Evolutionary conservation across 1,284 basidiomycete species (phyloP).

Genomic region (Ceratobasidium sp.): DNA sequence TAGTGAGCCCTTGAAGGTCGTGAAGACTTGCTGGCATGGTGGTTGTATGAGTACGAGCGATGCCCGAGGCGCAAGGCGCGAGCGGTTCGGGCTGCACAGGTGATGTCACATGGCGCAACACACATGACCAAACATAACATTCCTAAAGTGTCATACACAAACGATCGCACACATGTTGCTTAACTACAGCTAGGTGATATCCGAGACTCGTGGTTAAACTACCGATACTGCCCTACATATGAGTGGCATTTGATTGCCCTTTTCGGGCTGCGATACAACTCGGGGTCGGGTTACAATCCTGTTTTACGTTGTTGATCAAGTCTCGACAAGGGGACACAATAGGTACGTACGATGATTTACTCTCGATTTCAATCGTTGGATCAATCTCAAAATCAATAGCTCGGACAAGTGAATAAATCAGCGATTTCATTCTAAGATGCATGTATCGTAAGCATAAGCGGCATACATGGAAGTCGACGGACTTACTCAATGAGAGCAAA

Average conservation of each 20-base stretch:
- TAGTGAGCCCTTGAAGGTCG: background rate
- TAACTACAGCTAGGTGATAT: background rate
- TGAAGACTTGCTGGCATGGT: background rate
- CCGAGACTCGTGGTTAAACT: background rate
- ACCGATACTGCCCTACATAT: slow-evolving; percentile 26
- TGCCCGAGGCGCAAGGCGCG: background rate
- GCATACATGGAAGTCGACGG: background rate
- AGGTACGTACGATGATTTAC: slow-evolving; percentile 30
- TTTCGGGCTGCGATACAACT: slow-evolving; percentile 36
- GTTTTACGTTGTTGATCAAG: background rate
- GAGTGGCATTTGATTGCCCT: slow-evolving; percentile 46
- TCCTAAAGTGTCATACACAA: background rate
- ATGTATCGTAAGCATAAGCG: background rate
- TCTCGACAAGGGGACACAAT: background rate
- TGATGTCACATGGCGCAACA: no score
- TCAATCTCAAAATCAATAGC: slow-evolving; percentile 52
- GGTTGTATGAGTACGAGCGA: background rate
- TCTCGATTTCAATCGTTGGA: slow-evolving; percentile 37
- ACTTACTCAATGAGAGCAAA: slow-evolving; percentile 48
- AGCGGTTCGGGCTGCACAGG: background rate
- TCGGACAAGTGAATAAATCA: slow-evolving; percentile 53
- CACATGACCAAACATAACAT: no score
- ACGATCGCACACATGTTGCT: background rate
- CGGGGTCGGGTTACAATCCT: slow-evolving; percentile 46
- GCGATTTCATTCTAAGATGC: slow-evolving; percentile 53